phyloP scores from a whole-genome alignment of 2,329 filamentous ascomycete genomes.

The Hymenoscyphus occultus region DNA sequence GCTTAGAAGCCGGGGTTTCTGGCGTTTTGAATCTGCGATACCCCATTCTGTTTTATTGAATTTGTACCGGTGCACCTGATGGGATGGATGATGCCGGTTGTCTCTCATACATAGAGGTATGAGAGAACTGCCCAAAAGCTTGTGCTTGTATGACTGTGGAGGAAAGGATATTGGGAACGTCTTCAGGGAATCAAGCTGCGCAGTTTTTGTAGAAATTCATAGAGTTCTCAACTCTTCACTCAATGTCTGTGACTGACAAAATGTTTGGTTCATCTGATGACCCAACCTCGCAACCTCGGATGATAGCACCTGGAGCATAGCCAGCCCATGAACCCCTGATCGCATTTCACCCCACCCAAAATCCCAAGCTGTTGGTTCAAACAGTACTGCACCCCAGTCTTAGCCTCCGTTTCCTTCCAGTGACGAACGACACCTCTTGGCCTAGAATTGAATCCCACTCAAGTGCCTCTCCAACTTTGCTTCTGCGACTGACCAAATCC shows the following conservation, averaged over 20 bases:
- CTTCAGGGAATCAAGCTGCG: neutral
- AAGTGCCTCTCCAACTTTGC: neutral
- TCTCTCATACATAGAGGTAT: neutral
- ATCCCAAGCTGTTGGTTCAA: constrained; percentile 3
- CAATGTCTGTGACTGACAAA: neutral
- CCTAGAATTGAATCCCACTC: constrained; percentile 1
- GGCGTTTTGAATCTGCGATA: constrained; percentile 20
- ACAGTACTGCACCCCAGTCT: neutral
- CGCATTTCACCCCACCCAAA: neutral
- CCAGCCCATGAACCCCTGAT: neutral
- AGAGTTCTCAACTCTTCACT: neutral
- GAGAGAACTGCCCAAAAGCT: neutral
- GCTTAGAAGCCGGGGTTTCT: constrained; percentile 12
- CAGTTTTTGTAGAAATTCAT: neutral
- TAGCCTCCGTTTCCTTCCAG: neutral
- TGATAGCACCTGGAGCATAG: neutral
- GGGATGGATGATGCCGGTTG: neutral
- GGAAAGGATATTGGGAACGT: neutral
- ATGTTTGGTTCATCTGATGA: neutral
- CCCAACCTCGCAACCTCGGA: neutral
- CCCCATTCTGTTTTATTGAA: constrained; percentile 5
- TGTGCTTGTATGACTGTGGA: neutral
- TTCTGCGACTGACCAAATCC: neutral
- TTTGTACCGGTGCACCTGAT: neutral
- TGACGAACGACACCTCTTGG: constrained; percentile 5